A percentile compares a stretch with the other conserved stretches of the same genome.
Evolutionary conservation across 345 rosid genomes (phyloP).

Genomic region (Citrus trifoliata): DNA sequence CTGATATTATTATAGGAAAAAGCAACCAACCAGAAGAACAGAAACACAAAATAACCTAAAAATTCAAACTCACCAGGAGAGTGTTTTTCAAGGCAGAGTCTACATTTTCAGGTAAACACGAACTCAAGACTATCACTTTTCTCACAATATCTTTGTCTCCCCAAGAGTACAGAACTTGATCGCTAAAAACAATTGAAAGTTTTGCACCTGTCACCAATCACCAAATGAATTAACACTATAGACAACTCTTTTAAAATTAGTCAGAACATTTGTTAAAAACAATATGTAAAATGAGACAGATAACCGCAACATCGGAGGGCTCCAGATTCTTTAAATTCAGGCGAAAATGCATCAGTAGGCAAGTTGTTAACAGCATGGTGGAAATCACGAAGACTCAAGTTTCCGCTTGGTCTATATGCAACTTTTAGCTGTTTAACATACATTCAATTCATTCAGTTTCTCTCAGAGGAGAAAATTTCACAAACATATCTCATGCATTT

Average conservation of each 20-base stretch:
- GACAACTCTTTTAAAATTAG: neutral
- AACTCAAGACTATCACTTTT: slow-evolving; percentile 68
- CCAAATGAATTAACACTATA: neutral
- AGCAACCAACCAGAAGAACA: neutral
- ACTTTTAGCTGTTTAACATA: slow-evolving; percentile 46
- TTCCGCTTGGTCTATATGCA: slow-evolving; percentile 60
- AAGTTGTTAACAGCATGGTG: slow-evolving; percentile 74
- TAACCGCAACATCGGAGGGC: slow-evolving; percentile 37
- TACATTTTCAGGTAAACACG: slow-evolving; percentile 46
- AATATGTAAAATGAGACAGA: slow-evolving; percentile 5
- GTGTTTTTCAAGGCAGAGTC: slow-evolving; percentile 37
- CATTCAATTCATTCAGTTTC: neutral
- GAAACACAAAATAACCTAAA: neutral
- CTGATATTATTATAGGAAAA: neutral
- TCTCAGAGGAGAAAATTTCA: neutral
- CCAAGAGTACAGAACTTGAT: slow-evolving; percentile 69
- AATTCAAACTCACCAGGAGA: slow-evolving; percentile 53
- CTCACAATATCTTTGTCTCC: slow-evolving; percentile 61
- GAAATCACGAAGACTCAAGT: slow-evolving; percentile 68
- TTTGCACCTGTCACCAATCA: slow-evolving; percentile 40
- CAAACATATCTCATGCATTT: slow-evolving; percentile 7
- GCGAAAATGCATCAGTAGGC: slow-evolving; percentile 56
- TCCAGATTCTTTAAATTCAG: slow-evolving; percentile 55
- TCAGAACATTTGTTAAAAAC: neutral
- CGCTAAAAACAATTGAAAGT: slow-evolving; percentile 59